These are phyloP conservation scores for Mallotus nudiflorus DNA, from an alignment of 345 rosid genomes.

Conservation along the genomic window DNA sequence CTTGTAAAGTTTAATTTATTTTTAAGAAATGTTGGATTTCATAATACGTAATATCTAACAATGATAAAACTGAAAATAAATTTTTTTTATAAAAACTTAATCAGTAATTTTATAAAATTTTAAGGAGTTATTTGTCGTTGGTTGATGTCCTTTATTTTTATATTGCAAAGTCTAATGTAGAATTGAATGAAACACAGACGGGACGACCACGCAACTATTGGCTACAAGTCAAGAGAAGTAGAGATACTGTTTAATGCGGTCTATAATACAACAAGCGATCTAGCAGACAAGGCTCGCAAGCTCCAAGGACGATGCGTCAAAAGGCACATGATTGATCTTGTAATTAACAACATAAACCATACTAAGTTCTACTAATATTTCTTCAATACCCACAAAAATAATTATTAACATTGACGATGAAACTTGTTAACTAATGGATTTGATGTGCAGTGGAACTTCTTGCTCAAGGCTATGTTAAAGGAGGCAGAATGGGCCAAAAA, in stretches of 20 bases:
- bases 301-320: slow-evolving; percentile 9
- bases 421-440: background rate
- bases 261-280: background rate
- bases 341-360: background rate
- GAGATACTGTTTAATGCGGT: slow-evolving; percentile 10
- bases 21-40: too few relatives aligned
- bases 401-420: too few relatives aligned
- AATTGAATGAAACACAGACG: background rate
- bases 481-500: slow-evolving; percentile 8
- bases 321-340: background rate
- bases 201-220: background rate
- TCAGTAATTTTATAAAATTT: too few relatives aligned
- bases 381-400: too few relatives aligned
- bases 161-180: too few relatives aligned
- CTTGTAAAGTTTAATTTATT: too few relatives aligned
- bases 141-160: too few relatives aligned
- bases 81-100: too few relatives aligned
- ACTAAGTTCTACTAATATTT: too few relatives aligned
- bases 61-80: too few relatives aligned
- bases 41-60: too few relatives aligned
- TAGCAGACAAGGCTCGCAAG: background rate
- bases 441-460: background rate
- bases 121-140: too few relatives aligned
- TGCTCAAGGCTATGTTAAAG: slow-evolving; percentile 9
- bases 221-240: background rate